phyloP scores from a whole-genome alignment of 73 alveolate species.

The Vitrella brassicaformis region DNA sequence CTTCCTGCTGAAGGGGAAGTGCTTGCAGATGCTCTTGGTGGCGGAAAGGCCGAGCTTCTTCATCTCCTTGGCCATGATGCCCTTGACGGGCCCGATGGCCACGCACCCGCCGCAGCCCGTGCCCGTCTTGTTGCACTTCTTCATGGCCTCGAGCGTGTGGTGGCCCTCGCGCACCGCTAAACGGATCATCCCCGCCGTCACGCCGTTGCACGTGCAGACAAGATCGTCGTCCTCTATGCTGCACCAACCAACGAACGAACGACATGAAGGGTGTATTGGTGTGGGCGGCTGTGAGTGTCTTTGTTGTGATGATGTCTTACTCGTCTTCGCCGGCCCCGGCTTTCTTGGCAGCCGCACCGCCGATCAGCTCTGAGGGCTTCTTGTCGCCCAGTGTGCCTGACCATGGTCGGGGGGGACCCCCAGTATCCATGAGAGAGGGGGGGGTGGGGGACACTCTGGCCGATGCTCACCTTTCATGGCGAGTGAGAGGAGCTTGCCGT shows the following conservation, averaged over 20 bases:
- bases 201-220: not conserved
- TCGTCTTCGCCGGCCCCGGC: not conserved
- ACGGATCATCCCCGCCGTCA: not conserved
- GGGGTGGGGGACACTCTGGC: too few relatives aligned
- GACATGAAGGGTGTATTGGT: too few relatives aligned
- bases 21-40: conserved; percentile 4
- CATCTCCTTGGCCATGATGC: not conserved
- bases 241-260: too few relatives aligned
- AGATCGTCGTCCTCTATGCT: not conserved
- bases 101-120: conserved; percentile 32
- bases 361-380: not conserved
- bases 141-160: conserved; percentile 4
- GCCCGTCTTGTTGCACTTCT: conserved; percentile 11
- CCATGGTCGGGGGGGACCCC: too few relatives aligned
- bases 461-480: conserved; percentile 6
- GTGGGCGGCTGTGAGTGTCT: too few relatives aligned
- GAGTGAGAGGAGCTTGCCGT: conserved; percentile 7
- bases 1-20: conserved; percentile 9
- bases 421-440: too few relatives aligned
- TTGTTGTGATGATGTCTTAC: too few relatives aligned
- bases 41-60: conserved; percentile 11
- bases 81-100: not conserved
- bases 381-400: not conserved
- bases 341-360: not conserved
- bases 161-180: not conserved